phyloP scores from a whole-genome alignment of 2,329 filamentous ascomycete species.

The Penicillium sp. region DNA sequence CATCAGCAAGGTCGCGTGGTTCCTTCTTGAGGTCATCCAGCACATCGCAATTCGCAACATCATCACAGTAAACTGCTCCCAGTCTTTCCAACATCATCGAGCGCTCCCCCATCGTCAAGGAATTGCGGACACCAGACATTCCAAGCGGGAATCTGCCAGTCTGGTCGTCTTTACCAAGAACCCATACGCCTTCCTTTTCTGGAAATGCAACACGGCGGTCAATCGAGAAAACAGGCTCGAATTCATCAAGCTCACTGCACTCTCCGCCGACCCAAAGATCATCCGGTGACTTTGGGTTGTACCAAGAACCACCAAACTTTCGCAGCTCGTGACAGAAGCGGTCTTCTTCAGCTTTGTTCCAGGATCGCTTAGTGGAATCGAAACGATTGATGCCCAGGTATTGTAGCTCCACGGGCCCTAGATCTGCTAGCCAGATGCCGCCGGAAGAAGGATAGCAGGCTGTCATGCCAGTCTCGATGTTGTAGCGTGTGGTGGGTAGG shows the following conservation, averaged over 20 bases:
- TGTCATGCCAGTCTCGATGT: background rate
- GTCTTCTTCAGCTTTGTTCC: background rate
- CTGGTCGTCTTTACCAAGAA: background rate
- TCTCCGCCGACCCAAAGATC: background rate
- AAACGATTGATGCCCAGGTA: conserved; percentile 1
- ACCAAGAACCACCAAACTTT: background rate
- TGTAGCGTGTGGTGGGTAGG: background rate
- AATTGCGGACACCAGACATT: background rate
- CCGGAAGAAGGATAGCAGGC: background rate
- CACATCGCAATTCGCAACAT: background rate
- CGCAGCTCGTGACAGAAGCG: background rate
- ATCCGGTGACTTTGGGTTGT: background rate
- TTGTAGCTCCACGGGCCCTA: background rate
- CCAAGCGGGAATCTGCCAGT: background rate
- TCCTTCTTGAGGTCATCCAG: background rate
- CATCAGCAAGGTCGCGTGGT: background rate
- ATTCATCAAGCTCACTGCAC: background rate
- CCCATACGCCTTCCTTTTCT: background rate
- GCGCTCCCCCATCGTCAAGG: background rate
- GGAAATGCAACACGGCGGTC: conserved; percentile 1
- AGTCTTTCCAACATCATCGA: conserved; percentile 1
- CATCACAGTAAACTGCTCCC: background rate
- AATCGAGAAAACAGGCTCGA: background rate
- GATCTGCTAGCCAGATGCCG: background rate
- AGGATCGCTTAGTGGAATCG: conserved; percentile 1